Base-by-base conservation (phyloP, 2,329 filamentous ascomycete species). In the Cercospora sp. region DNA sequence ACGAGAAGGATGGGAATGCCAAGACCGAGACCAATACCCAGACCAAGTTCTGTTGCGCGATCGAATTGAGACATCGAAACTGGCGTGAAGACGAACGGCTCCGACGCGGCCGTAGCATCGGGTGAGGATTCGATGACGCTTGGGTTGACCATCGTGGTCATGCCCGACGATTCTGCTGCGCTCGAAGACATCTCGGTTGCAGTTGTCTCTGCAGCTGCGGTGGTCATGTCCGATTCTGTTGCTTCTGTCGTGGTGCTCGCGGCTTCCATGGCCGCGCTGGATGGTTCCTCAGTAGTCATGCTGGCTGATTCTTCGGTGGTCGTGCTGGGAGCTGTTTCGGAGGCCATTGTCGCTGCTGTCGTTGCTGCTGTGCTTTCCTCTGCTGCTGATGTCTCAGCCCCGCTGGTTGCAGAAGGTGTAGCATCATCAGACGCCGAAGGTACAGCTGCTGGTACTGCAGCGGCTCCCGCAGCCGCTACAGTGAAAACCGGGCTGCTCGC, bases 21-120 rank as follows among this genome's bases (percentile, higher is more conserved):
- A 26, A 67, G 28, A 57, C 65, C 65, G 5, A 67, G 60, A 53
- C 65, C 65, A 7, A 67, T 48, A 23, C 65, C 65, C 16, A 67
- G 55, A 23, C 65, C 65, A 26, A 67, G 51, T 51, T 67, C 60
- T 51, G 60, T 67, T 10, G 51, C 51, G 60, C 53, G 51, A 31
- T 20, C 20, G 26, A 62, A 67, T n/a, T 30, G 31, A 16, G 36
- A 28, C 31, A 26, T 30, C 5, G 31, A 23, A 16, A 60, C 31
- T 48, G 48, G 48, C n/a, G 33, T 42, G 65, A 63, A 57, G 65
- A 63, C 18, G 60, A 67, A 62, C 6, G 60, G 36, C 23, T 48
- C 60, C 8, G 60, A 42, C 20, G 60, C 48, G 26, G 60, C 16
- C 12, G 65, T 62, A 36, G 65, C 18, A 28, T 58, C 58, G 16